Conservation (phyloP, 192 early-diverging fungal species). For the Gryganskiella cystojenkinii region DNA sequence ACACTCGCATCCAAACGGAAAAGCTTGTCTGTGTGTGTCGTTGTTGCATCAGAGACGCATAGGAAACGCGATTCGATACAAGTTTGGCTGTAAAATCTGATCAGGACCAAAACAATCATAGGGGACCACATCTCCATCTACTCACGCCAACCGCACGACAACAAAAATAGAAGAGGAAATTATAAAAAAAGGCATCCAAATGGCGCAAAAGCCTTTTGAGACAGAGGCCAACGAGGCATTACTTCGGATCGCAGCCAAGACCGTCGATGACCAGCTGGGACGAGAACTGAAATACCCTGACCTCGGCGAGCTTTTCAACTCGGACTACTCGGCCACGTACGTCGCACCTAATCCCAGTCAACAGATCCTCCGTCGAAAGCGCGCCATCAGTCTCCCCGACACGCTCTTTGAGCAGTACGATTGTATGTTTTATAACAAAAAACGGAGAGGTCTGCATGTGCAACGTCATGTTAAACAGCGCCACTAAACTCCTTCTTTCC, state of each 20-base stretch:
- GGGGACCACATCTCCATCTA: no score
- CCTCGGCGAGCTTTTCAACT: conserved; percentile 49
- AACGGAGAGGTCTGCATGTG: background rate
- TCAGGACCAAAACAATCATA: no score
- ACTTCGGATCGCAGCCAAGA: conserved; percentile 51
- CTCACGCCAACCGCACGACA: no score
- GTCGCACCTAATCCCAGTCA: conserved; percentile 58
- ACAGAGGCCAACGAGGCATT: conserved; percentile 33
- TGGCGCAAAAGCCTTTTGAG: conserved; percentile 42
- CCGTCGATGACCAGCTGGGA: conserved; percentile 51
- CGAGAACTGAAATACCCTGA: conserved; percentile 56
- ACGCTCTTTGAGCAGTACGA: conserved; percentile 84
- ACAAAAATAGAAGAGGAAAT: background rate
- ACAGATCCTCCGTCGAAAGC: conserved; percentile 69
- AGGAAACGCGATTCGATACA: no score
- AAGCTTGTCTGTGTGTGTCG: no score
- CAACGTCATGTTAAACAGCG: background rate
- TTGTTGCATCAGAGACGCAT: no score
- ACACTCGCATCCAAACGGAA: no score
- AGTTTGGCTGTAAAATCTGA: no score
- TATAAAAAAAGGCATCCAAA: background rate
- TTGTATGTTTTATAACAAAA: conserved; percentile 42
- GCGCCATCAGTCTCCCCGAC: conserved; percentile 76
- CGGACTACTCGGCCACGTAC: conserved; percentile 66
- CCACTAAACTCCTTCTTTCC: background rate